Percentiles rank a stretch among this genome's conserved stretches.
phyloP scores from a whole-genome alignment of 257 asterid species.

The Echites panduratus region DNA sequence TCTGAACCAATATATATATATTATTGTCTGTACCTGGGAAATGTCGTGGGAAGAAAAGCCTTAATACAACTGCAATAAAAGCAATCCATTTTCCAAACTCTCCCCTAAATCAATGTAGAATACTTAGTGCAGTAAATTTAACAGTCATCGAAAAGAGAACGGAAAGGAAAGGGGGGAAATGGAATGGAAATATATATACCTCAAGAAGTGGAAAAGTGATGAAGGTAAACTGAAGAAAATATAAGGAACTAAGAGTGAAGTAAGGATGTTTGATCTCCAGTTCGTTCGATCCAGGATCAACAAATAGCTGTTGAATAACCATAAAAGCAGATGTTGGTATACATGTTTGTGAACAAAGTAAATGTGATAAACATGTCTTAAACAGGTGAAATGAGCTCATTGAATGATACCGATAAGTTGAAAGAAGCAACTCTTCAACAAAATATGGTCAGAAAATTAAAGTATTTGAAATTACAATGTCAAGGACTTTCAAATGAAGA shows the following conservation, averaged over 20 bases:
- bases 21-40: constrained; percentile 65
- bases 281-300: constrained; percentile 16
- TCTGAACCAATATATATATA: no score
- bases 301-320: background rate
- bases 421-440: constrained; percentile 9
- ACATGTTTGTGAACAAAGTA: constrained; percentile 30
- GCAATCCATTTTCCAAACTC: constrained; percentile 92
- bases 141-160: background rate
- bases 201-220: constrained; percentile 1
- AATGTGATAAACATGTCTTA: constrained; percentile 13
- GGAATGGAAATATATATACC: constrained; percentile 20
- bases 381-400: background rate
- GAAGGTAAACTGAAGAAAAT: constrained; percentile 11
- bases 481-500: no score
- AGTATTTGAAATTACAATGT: background rate
- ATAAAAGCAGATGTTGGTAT: constrained; percentile 24
- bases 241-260: constrained; percentile 14
- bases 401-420: background rate
- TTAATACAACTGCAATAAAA: constrained; percentile 67
- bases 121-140: constrained; percentile 2
- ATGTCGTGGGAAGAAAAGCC: constrained; percentile 93
- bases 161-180: constrained; percentile 23
- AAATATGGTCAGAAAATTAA: background rate
- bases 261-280: constrained; percentile 39
- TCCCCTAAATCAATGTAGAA: constrained; percentile 44